Evolutionary conservation across 306 rosid species (phyloP).

Genomic region (Acacia acuminata): DNA sequence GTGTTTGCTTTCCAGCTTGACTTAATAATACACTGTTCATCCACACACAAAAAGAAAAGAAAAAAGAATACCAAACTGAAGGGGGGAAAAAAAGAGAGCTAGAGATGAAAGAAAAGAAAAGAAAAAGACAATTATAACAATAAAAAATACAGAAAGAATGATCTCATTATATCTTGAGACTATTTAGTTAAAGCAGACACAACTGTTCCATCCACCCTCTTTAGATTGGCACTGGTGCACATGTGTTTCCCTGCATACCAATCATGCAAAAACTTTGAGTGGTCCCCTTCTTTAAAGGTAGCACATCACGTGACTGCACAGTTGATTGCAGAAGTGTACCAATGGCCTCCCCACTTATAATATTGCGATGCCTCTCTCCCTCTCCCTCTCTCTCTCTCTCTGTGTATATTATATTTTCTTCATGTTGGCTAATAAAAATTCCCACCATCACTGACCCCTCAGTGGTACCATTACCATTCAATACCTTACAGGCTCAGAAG

Average conservation of each 20-base stretch:
- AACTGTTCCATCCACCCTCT: constrained; percentile 33
- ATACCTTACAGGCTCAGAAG: constrained; percentile 17
- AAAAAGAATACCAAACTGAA: constrained; percentile 19
- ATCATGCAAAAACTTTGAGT: constrained; percentile 68
- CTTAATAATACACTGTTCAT: constrained; percentile 22
- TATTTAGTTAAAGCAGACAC: constrained; percentile 55
- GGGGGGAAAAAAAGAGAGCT: constrained; percentile 5
- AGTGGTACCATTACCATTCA: constrained; percentile 26
- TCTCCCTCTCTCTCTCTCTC: neutral
- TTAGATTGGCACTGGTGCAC: constrained; percentile 57
- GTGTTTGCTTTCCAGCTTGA: constrained; percentile 38
- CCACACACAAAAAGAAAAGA: neutral
- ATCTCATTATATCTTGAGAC: constrained; percentile 22
- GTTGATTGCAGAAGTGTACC: constrained; percentile 43
- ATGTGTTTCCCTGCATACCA: constrained; percentile 73
- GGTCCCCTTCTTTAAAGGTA: constrained; percentile 69
- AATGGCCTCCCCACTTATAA: constrained; percentile 38
- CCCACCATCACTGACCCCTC: constrained; percentile 21
- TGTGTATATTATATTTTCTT: constrained; percentile 9
- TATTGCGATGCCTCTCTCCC: constrained; percentile 19
- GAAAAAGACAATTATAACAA: constrained; percentile 18
- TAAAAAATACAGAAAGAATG: constrained; percentile 40
- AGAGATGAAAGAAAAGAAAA: constrained; percentile 25
- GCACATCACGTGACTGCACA: constrained; percentile 68
- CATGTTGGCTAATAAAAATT: constrained; percentile 28